phyloP scores from a whole-genome alignment of 176 grass and related monocot genomes.

The Carex parvula region DNA sequence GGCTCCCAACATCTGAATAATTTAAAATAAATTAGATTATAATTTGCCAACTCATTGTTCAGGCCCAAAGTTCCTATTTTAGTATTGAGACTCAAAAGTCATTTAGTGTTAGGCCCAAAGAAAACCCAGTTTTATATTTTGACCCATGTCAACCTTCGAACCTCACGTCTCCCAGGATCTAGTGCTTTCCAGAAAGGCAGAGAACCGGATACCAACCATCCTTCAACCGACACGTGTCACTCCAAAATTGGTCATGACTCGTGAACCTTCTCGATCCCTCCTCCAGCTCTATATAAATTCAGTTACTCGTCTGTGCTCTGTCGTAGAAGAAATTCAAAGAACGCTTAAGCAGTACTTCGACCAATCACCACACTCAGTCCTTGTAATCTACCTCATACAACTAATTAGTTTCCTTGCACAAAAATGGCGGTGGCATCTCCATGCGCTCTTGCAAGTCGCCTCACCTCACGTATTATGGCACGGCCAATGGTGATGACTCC shows the following conservation, averaged over 20 bases:
- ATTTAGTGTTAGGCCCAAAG: background rate
- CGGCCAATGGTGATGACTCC: slow-evolving; percentile 20
- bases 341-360: background rate
- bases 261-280: slow-evolving; percentile 18
- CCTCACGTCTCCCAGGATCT: background rate
- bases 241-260: background rate
- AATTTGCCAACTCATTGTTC: background rate
- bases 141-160: background rate
- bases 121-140: background rate
- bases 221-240: background rate
- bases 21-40: no score
- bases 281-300: background rate
- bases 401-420: no score
- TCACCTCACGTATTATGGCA: slow-evolving; percentile 37
- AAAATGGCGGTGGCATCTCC: slow-evolving; percentile 49
- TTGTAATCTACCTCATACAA: background rate
- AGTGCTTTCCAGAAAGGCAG: slow-evolving; percentile 7
- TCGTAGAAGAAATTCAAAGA: slow-evolving; percentile 8
- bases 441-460: slow-evolving; percentile 43
- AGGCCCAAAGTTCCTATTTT: background rate
- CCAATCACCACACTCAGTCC: background rate
- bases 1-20: no score
- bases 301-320: background rate
- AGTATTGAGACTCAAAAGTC: background rate
- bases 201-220: background rate